Conservation (phyloP, 2,329 filamentous ascomycete species). For the Hansfordia pulvinata region DNA sequence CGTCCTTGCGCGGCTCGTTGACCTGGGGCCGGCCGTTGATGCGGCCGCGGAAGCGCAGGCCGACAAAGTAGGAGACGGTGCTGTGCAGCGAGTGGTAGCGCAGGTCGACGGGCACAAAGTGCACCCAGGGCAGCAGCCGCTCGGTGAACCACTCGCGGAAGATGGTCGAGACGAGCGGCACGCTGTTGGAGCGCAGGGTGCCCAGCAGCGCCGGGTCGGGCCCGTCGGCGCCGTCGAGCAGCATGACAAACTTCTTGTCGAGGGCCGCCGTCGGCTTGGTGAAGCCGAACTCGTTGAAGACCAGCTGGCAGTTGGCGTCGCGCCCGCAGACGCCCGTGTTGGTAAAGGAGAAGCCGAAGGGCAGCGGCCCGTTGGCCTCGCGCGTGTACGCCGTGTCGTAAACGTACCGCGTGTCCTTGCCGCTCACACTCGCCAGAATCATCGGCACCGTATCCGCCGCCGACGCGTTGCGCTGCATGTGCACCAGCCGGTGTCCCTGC, state of each 20-base stretch:
- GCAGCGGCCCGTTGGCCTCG: constrained; percentile 38
- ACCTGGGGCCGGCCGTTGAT: constrained; percentile 30
- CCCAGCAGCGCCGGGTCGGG: constrained; percentile 45
- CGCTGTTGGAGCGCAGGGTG: constrained; percentile 49
- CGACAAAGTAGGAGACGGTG: constrained; percentile 61
- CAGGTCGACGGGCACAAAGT: constrained; percentile 67
- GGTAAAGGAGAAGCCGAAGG: constrained; percentile 45
- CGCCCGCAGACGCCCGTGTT: constrained; percentile 42
- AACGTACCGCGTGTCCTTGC: constrained; percentile 26
- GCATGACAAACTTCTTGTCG: constrained; percentile 55
- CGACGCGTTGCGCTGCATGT: constrained; percentile 49
- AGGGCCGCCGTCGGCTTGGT: constrained; percentile 43
- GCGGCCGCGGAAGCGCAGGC: constrained; percentile 29
- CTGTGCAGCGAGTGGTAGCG: constrained; percentile 62
- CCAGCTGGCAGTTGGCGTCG: constrained; percentile 29
- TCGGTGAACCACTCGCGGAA: constrained; percentile 73
- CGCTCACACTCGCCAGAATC: constrained; percentile 32
- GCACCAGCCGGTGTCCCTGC: constrained; percentile 58
- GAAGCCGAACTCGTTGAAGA: constrained; percentile 36
- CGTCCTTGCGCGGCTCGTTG: constrained; percentile 32
- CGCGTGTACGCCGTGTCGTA: constrained; percentile 40
- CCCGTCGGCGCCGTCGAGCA: constrained; percentile 59
- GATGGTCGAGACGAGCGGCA: constrained; percentile 58
- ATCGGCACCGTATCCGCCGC: constrained; percentile 33
- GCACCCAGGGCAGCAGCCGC: constrained; percentile 60